Evolutionary conservation across 208 protist genomes (phyloP).

Genomic region (Crithidia thermophila): DNA sequence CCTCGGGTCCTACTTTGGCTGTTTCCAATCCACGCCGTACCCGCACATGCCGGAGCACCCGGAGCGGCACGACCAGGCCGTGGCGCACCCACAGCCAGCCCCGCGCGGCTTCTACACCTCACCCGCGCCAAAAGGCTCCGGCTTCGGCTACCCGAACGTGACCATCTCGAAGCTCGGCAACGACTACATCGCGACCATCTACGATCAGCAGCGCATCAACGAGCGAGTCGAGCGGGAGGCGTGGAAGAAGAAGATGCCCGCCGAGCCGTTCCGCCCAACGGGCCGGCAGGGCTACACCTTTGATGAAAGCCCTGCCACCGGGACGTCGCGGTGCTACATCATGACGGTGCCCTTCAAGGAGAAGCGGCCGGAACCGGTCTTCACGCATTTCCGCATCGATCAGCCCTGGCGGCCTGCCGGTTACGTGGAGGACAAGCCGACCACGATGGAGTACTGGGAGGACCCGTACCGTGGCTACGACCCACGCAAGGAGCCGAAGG

Average conservation of each 20-base stretch:
- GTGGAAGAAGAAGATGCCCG: slow-evolving; percentile 68
- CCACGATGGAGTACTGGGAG: slow-evolving; percentile 85
- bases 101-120: slow-evolving; percentile 84
- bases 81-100: slow-evolving; percentile 32
- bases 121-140: slow-evolving; percentile 65
- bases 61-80: slow-evolving; percentile 36
- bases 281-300: slow-evolving; percentile 85
- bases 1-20: slow-evolving; percentile 88
- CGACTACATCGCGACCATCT: slow-evolving; percentile 86
- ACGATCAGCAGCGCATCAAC: slow-evolving; percentile 77
- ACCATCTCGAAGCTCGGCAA: slow-evolving; percentile 56
- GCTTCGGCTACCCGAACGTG: slow-evolving; percentile 67
- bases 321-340: slow-evolving; percentile 76
- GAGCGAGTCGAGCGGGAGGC: slow-evolving; percentile 47
- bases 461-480: slow-evolving; percentile 86
- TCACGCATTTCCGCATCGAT: slow-evolving; percentile 65
- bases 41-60: slow-evolving; percentile 63
- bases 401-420: slow-evolving; percentile 78
- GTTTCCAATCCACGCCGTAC: slow-evolving; percentile 61
- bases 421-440: slow-evolving; percentile 73
- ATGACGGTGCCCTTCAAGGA: slow-evolving; percentile 77
- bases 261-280: slow-evolving; percentile 61
- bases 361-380: slow-evolving; percentile 41
- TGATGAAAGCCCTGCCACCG: slow-evolving; percentile 74
- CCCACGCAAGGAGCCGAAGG: slow-evolving; percentile 77